Base-by-base conservation (phyloP, 1,284 basidiomycete genomes). In the Fomitiporia mediterranea region DNA sequence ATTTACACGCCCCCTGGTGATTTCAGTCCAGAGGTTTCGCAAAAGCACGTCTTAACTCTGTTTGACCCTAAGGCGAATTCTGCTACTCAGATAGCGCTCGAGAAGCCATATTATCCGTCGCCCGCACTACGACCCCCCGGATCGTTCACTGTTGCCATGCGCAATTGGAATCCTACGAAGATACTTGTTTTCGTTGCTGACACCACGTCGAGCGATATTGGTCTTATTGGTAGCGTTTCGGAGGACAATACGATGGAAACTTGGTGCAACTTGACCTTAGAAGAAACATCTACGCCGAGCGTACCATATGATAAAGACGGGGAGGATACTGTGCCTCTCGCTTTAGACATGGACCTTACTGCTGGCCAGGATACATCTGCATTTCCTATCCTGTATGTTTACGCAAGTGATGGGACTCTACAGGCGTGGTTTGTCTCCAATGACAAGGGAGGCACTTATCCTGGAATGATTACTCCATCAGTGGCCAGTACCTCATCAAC, bases 361-460 rank as follows among this genome's bases (percentile, higher is more conserved):
- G 44, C 8, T 77, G 80, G 50, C 66, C 68, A 4, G 70, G 75
- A 30, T 17, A 62, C 80, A 3, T 79, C 83, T 4, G 72, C 80
- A n/a, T 76, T 79, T 7, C 91, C 91, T 0, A 75, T 91, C 51
- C 72, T 92, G 66, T 88, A 83, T 65, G 81, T 83, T 3, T 93
- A 91, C 67, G 79, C 89, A 3, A 90, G 83, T 58, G 91, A 94
- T 64, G 91, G 91, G 17, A 88, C 89, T 0, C 57, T 94, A 34
- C 77, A 85, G 37, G 90, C 77, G 2, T 94, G 91, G 86, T 76
- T 84, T 64, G 66, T 90, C 34, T 80, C 90, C 47, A 83, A 89
- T 65, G 73, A 77, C 2, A 70, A 70, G 19, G 73, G 72, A 1
- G 65, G 60, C 5, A 69, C 75, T 4, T 91, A 88, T 65, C 72